Evolutionary conservation across 78 protist genomes (phyloP).

Genomic region (Polysphondylium violaceum): DNA sequence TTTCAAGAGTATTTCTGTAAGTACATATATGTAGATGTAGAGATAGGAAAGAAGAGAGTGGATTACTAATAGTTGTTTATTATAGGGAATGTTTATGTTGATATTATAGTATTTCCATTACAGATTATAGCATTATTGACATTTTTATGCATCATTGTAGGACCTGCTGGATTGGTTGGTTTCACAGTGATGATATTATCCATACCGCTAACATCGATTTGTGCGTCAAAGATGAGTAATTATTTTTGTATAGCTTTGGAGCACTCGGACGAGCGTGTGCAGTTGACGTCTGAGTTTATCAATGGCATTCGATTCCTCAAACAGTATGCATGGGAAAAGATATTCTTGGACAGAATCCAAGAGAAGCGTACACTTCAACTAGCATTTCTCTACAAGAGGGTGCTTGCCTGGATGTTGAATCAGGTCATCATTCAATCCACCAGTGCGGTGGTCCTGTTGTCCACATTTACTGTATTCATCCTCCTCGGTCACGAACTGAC

Average conservation of each 20-base stretch:
- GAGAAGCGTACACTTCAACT: conserved; percentile 13
- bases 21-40: background rate
- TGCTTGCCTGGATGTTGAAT: conserved; percentile 2
- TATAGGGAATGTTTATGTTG: conserved; percentile 25
- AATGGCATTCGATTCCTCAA: conserved; percentile 52
- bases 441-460: conserved; percentile 31
- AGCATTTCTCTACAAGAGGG: background rate
- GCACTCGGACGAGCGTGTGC: conserved; percentile 17
- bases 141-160: conserved; percentile 22
- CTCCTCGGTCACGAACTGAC: conserved; percentile 11
- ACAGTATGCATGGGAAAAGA: conserved; percentile 51
- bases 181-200: conserved; percentile 33
- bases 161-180: conserved; percentile 39
- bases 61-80: background rate
- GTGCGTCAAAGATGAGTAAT: background rate
- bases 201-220: conserved; percentile 5
- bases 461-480: conserved; percentile 15
- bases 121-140: conserved; percentile 11
- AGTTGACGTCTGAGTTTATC: conserved; percentile 16
- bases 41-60: background rate
- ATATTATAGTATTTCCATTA: conserved; percentile 38
- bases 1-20: conserved; percentile 37
- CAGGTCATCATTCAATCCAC: conserved; percentile 15
- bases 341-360: conserved; percentile 28
- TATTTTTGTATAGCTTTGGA: background rate